These are phyloP conservation scores for Ascochyta pisi DNA, from an alignment of 2,329 filamentous ascomycete species.

Conservation along the genomic window DNA sequence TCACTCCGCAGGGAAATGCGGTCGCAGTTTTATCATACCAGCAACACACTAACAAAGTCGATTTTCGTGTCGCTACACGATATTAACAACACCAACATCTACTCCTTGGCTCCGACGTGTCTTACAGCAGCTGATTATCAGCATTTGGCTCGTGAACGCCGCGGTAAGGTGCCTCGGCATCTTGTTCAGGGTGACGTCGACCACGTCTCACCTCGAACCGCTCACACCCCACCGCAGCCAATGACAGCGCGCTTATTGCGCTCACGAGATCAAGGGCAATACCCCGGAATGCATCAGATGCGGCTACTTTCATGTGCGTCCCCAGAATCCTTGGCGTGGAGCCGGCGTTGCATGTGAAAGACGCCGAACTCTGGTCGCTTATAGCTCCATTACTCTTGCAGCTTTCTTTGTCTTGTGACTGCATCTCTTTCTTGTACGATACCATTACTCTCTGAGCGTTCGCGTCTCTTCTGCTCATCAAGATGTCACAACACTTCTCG, in stretches of 20 bases:
- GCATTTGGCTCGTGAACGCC: constrained; percentile 18
- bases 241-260: constrained; percentile 31
- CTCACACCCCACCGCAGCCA: constrained; percentile 26
- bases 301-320: constrained; percentile 35
- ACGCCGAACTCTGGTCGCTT: constrained; percentile 21
- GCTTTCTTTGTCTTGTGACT: constrained; percentile 29
- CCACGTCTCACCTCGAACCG: constrained; percentile 26
- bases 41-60: neutral
- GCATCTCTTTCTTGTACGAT: constrained; percentile 23
- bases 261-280: constrained; percentile 41
- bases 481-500: constrained; percentile 88
- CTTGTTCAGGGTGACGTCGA: constrained; percentile 37
- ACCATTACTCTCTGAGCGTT: constrained; percentile 15
- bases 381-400: constrained; percentile 30
- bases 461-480: constrained; percentile 15
- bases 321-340: constrained; percentile 40
- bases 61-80: neutral
- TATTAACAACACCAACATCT: neutral
- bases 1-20: neutral
- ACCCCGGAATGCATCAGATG: constrained; percentile 33
- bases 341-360: constrained; percentile 48
- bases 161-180: constrained; percentile 37
- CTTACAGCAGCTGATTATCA: constrained; percentile 12
- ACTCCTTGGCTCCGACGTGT: constrained; percentile 3
- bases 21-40: neutral